Conservation (phyloP, 208 protist genomes). For the Wallacemonas sp. region DNA sequence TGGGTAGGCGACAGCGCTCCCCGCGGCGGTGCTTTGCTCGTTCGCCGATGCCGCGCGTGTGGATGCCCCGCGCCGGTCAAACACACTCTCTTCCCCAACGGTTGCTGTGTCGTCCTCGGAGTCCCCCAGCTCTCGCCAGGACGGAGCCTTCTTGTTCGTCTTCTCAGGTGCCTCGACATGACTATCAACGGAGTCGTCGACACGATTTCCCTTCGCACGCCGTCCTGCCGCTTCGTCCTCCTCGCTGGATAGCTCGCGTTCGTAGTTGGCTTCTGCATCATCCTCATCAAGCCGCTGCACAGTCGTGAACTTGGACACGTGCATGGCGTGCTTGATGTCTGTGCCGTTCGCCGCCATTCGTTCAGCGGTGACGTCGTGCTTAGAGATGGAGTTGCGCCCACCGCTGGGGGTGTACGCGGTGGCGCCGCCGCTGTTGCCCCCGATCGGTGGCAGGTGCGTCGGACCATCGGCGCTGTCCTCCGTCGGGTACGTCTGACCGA, state of each 20-base stretch:
- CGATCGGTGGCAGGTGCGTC: not conserved
- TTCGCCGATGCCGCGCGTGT: not conserved
- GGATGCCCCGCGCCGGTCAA: not conserved
- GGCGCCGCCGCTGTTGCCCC: no score
- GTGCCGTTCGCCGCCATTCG: not conserved
- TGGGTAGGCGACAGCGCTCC: not conserved
- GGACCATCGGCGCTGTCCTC: not conserved
- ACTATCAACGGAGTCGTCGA: no score
- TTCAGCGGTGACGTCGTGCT: constrained; percentile 5
- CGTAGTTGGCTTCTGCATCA: not conserved
- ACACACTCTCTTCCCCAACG: not conserved
- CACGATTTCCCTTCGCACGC: no score
- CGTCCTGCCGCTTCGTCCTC: not conserved
- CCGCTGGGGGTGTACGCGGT: no score
- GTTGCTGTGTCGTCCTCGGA: not conserved
- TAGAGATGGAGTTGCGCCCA: not conserved
- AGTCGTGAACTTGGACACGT: constrained; percentile 21
- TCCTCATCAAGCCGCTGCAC: constrained; percentile 15
- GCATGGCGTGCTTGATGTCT: constrained; percentile 5
- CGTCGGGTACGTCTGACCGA: not conserved
- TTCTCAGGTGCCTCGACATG: no score
- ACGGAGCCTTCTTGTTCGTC: not conserved
- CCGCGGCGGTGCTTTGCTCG: not conserved
- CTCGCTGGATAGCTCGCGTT: constrained; percentile 1
- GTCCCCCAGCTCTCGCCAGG: constrained; percentile 1